Conservation (phyloP, 2,329 filamentous ascomycete species). For the Xylaria multiplex region DNA sequence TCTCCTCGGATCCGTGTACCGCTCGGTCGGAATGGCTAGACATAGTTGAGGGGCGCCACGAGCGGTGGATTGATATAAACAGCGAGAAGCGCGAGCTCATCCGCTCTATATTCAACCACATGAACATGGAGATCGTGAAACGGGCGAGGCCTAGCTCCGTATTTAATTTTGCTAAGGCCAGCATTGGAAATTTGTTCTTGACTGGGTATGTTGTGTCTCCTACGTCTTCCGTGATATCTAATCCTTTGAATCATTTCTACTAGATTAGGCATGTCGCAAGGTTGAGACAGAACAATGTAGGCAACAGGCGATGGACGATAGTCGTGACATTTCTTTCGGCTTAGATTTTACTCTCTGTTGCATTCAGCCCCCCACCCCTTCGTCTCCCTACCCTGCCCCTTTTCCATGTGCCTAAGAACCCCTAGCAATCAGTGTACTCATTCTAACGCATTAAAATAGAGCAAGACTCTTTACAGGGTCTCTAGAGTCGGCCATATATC, state of each 20-base stretch:
- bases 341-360: background rate
- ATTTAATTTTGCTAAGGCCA: constrained; percentile 81
- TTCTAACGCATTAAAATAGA: constrained; percentile 40
- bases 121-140: constrained; percentile 83
- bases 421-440: background rate
- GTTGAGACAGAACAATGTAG: background rate
- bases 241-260: background rate
- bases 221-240: background rate
- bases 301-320: background rate
- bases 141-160: constrained; percentile 75
- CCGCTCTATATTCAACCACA: constrained; percentile 77
- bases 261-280: background rate
- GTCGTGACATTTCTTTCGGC: background rate
- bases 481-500: constrained; percentile 91
- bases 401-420: background rate
- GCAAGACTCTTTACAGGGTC: constrained; percentile 90
- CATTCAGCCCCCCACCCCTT: background rate
- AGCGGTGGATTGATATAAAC: constrained; percentile 76
- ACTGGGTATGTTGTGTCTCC: constrained; percentile 64
- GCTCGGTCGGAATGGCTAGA: constrained; percentile 86
- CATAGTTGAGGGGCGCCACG: constrained; percentile 84
- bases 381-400: background rate
- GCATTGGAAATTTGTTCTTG: constrained; percentile 81
- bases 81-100: constrained; percentile 80
- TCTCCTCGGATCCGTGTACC: constrained; percentile 67